Evolutionary conservation across 306 rosid genomes (phyloP).

Genomic region (Corylus heterophylla): DNA sequence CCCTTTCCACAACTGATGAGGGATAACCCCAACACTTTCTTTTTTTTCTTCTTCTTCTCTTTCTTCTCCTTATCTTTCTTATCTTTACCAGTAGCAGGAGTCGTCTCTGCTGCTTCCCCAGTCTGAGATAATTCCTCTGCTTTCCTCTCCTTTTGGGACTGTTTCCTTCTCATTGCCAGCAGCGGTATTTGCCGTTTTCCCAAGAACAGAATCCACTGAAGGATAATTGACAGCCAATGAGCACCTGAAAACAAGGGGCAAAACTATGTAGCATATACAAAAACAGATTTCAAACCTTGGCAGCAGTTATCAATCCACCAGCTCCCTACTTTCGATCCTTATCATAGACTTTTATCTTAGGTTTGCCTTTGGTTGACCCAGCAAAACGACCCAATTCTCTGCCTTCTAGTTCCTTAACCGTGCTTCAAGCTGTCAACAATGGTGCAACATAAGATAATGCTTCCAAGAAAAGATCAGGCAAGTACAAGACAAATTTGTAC

Average conservation of each 20-base stretch:
- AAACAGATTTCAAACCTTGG: constrained; percentile 55
- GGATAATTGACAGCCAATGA: constrained; percentile 41
- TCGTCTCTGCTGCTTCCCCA: constrained; percentile 29
- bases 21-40: no score
- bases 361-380: constrained; percentile 91
- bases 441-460: background rate
- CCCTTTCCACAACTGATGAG: no score
- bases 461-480: background rate
- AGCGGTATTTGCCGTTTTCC: constrained; percentile 27
- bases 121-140: background rate
- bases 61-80: constrained; percentile 61
- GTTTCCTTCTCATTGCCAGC: constrained; percentile 41
- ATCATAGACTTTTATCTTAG: constrained; percentile 84
- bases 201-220: constrained; percentile 70
- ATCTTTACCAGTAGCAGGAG: constrained; percentile 23
- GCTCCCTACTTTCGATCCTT: constrained; percentile 85
- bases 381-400: constrained; percentile 75
- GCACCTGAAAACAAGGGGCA: background rate
- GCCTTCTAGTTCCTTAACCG: constrained; percentile 85
- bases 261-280: constrained; percentile 3
- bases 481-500: background rate
- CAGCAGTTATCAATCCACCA: constrained; percentile 74
- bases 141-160: constrained; percentile 29
- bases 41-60: constrained; percentile 49
- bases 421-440: constrained; percentile 64